Percentiles rank a stretch among this genome's conserved stretches.
phyloP scores from a whole-genome alignment of 148 eudicot genomes.

The Hydrangea macrophylla region DNA sequence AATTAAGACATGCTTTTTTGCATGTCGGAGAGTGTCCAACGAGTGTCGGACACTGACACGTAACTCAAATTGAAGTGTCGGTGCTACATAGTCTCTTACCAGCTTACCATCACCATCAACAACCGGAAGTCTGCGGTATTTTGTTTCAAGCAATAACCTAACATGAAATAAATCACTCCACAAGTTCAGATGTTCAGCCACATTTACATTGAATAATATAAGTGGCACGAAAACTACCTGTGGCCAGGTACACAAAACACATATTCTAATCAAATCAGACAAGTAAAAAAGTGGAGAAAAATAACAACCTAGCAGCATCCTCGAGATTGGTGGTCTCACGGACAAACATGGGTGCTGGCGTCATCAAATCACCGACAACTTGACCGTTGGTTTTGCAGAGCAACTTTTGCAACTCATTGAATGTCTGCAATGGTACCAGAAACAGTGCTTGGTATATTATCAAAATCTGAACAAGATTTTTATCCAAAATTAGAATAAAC shows the following conservation, averaged over 20 bases:
- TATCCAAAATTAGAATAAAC: too few relatives aligned
- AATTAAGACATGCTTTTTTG: too few relatives aligned
- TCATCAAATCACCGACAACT: slow-evolving; percentile 89
- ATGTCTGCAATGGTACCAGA: slow-evolving; percentile 45
- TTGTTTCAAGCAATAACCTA: too few relatives aligned
- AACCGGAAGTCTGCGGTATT: too few relatives aligned
- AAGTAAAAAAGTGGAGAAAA: neutral
- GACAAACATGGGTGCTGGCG: slow-evolving; percentile 74
- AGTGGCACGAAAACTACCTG: neutral
- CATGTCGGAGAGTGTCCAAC: too few relatives aligned
- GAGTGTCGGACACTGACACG: too few relatives aligned
- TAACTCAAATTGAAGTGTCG: too few relatives aligned
- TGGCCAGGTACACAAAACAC: neutral
- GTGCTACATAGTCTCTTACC: too few relatives aligned
- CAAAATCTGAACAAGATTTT: too few relatives aligned
- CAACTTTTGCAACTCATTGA: slow-evolving; percentile 75
- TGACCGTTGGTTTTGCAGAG: slow-evolving; percentile 82
- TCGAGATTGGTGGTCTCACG: slow-evolving; percentile 86
- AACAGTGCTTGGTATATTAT: neutral
- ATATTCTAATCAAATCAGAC: too few relatives aligned
- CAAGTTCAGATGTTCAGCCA: neutral
- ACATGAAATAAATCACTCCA: neutral
- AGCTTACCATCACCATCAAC: too few relatives aligned
- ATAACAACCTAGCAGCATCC: slow-evolving; percentile 83
- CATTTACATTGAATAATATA: neutral